These are phyloP conservation scores for Nicotiana paniculata DNA, from an alignment of 257 asterid species.

Conservation along the genomic window DNA sequence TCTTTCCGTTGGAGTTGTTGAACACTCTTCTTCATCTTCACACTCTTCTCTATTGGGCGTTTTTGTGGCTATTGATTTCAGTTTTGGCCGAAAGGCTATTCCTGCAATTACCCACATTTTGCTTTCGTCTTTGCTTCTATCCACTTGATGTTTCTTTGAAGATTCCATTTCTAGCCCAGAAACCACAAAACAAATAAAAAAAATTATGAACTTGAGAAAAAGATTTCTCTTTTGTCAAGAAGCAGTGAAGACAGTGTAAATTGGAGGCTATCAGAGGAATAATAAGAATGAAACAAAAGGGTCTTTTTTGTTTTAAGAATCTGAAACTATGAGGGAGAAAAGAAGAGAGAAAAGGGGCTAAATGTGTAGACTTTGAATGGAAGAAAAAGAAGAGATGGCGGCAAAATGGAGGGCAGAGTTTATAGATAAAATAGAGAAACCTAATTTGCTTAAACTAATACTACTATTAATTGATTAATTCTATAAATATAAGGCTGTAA, in stretches of 20 bases:
- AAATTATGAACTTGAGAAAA: not conserved
- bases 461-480: not conserved
- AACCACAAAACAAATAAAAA: not conserved
- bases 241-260: no score
- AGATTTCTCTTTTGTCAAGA: no score
- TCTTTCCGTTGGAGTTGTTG: slow-evolving; percentile 79
- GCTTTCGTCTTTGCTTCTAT: slow-evolving; percentile 38
- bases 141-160: slow-evolving; percentile 52
- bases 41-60: slow-evolving; percentile 26
- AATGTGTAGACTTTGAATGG: slow-evolving; percentile 11
- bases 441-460: slow-evolving; percentile 1
- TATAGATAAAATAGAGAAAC: slow-evolving; percentile 4
- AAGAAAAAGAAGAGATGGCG: slow-evolving; percentile 37
- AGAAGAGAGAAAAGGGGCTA: no score
- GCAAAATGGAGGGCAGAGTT: slow-evolving; percentile 33
- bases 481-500: not conserved
- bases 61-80: slow-evolving; percentile 49
- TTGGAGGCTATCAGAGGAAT: not conserved
- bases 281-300: slow-evolving; percentile 34
- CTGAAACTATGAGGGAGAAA: no score
- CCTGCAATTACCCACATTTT: slow-evolving; percentile 74
- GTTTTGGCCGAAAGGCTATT: slow-evolving; percentile 46
- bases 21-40: slow-evolving; percentile 19
- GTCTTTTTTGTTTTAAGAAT: not conserved
- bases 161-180: slow-evolving; percentile 38